phyloP scores from a whole-genome alignment of 768 basidiomycete genomes.

The Rhizopogon sp. region DNA sequence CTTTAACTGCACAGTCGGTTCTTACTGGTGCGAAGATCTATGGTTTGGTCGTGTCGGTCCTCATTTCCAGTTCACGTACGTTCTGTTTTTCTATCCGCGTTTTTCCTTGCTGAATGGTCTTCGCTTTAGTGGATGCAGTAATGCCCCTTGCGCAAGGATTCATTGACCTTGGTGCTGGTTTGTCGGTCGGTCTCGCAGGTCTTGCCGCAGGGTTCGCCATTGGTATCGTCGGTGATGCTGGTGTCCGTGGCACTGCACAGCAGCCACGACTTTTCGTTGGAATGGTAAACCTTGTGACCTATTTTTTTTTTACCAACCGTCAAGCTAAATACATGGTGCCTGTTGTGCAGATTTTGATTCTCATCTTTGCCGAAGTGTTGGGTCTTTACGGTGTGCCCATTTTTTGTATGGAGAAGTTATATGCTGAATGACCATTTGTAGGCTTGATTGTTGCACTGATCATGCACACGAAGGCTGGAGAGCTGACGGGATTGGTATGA shows the following conservation, averaged over 20 bases:
- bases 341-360: slow-evolving; percentile 75
- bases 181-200: slow-evolving; percentile 90
- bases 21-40: slow-evolving; percentile 59
- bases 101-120: not conserved
- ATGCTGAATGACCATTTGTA: slow-evolving; percentile 12
- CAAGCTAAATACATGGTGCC: not conserved
- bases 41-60: slow-evolving; percentile 97
- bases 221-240: slow-evolving; percentile 98
- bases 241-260: slow-evolving; percentile 96
- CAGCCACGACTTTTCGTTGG: slow-evolving; percentile 92
- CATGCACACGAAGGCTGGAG: slow-evolving; percentile 75
- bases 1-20: not conserved
- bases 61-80: slow-evolving; percentile 85
- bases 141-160: slow-evolving; percentile 96
- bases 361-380: slow-evolving; percentile 95
- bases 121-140: slow-evolving; percentile 49
- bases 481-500: slow-evolving; percentile 15
- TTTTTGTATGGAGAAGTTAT: not conserved
- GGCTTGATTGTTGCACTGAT: slow-evolving; percentile 92
- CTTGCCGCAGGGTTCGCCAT: slow-evolving; percentile 97
- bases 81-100: slow-evolving; percentile 14
- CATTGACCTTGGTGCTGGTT: slow-evolving; percentile 89
- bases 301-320: not conserved
- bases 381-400: slow-evolving; percentile 72
- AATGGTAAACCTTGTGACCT: slow-evolving; percentile 53